Percentiles rank a stretch among this genome's conserved stretches.
These are phyloP conservation scores for Radiomyces spectabilis DNA, from an alignment of 192 early-diverging fungal species.

Conservation along the genomic window DNA sequence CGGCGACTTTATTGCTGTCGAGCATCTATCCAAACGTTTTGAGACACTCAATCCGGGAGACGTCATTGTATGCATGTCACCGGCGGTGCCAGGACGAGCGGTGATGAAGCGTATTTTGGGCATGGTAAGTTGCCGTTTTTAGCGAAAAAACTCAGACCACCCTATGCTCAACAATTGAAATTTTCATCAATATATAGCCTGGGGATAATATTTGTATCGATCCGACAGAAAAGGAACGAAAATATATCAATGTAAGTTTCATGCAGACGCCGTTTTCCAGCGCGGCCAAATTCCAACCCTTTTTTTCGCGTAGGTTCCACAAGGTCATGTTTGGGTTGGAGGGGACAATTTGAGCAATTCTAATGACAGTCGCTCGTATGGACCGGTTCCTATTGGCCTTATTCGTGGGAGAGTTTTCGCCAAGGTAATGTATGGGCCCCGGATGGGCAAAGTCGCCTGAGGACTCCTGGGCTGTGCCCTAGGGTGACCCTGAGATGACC, in stretches of 20 bases:
- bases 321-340: conserved; percentile 85
- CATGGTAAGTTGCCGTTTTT: conserved; percentile 30
- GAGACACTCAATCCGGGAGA: conserved; percentile 62
- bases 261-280: too few species aligned
- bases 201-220: conserved; percentile 80
- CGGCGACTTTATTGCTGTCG: conserved; percentile 72
- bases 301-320: conserved; percentile 51
- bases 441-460: too few species aligned
- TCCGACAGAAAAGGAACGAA: conserved; percentile 49
- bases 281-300: too few species aligned
- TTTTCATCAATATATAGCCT: conserved; percentile 31
- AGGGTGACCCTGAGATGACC: too few species aligned
- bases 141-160: not conserved
- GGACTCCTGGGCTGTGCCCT: too few species aligned
- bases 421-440: too few species aligned
- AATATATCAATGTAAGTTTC: conserved; percentile 57
- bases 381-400: conserved; percentile 77
- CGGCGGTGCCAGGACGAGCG: conserved; percentile 50
- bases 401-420: conserved; percentile 68
- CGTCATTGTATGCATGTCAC: conserved; percentile 71
- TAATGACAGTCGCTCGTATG: conserved; percentile 78
- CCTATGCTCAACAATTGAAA: too few species aligned
- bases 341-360: conserved; percentile 88
- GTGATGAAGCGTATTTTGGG: conserved; percentile 84
- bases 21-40: conserved; percentile 53